Conservation (phyloP, 140 eudicot genomes). For the Bidens hawaiensis region DNA sequence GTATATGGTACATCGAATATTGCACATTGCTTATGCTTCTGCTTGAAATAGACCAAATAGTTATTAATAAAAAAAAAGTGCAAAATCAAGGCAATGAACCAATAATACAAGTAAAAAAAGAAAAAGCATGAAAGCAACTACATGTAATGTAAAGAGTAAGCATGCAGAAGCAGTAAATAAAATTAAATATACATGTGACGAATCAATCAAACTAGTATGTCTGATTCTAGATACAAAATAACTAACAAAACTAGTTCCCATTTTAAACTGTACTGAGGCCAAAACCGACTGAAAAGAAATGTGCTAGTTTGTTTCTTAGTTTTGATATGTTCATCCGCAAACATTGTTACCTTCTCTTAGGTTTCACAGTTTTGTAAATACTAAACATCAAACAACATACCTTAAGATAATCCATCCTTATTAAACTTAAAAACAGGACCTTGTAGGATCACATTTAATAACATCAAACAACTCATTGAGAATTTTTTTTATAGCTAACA, state of each 20-base stretch:
- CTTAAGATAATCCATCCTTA: neutral
- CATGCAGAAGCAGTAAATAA: constrained; percentile 1
- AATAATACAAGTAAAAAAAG: neutral
- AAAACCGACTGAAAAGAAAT: neutral
- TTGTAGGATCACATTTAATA: neutral
- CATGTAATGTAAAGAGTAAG: neutral
- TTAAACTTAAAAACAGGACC: neutral
- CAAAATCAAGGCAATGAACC: neutral
- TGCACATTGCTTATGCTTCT: neutral
- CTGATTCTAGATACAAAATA: neutral
- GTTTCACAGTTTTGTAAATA: neutral
- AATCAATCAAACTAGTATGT: neutral
- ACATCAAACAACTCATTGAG: neutral
- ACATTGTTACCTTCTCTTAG: neutral
- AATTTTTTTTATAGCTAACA: neutral
- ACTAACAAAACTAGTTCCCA: neutral
- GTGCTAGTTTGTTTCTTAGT: neutral
- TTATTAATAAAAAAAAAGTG: too few species aligned
- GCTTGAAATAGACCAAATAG: neutral
- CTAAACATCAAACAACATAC: neutral
- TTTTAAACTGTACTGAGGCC: neutral
- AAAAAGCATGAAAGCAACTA: neutral
- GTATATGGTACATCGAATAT: neutral
- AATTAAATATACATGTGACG: neutral
- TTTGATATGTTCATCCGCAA: neutral